phyloP scores from a whole-genome alignment of 805 yeast genomes.

The Grigorovia transvaalensis region DNA sequence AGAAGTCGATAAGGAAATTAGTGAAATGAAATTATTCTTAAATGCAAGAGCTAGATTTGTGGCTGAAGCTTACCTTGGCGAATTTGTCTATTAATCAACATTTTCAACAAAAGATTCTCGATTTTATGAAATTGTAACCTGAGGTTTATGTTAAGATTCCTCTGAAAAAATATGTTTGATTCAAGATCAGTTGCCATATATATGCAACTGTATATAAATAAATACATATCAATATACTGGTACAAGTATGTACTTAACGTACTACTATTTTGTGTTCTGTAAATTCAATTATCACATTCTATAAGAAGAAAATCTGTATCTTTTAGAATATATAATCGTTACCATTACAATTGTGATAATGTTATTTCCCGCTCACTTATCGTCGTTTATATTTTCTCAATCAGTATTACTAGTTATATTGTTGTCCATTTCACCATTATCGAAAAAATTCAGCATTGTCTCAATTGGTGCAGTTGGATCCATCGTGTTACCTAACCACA shows the following conservation, averaged over 20 bases:
- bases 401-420: not conserved
- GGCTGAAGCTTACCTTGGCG: conserved; percentile 90
- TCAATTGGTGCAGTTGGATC: conserved; percentile 22
- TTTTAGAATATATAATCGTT: too few relatives aligned
- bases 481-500: conserved; percentile 48
- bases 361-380: not conserved
- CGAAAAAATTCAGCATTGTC: conserved; percentile 10
- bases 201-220: too few relatives aligned
- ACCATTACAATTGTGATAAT: too few relatives aligned
- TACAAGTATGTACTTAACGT: too few relatives aligned
- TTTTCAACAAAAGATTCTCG: too few relatives aligned
- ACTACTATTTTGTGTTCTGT: too few relatives aligned
- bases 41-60: conserved; percentile 97
- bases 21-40: conserved; percentile 94
- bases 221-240: too few relatives aligned
- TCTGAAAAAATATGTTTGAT: not conserved
- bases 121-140: too few relatives aligned
- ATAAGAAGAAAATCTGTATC: too few relatives aligned
- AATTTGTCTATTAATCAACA: conserved; percentile 49
- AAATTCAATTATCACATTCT: too few relatives aligned
- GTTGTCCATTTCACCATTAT: not conserved
- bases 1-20: conserved; percentile 95
- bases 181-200: too few relatives aligned
- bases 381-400: not conserved
- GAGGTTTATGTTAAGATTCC: not conserved